A percentile compares a stretch with the other conserved stretches of the same genome.
Conservation (phyloP, 768 basidiomycete species). For the Harrya chromipes region DNA sequence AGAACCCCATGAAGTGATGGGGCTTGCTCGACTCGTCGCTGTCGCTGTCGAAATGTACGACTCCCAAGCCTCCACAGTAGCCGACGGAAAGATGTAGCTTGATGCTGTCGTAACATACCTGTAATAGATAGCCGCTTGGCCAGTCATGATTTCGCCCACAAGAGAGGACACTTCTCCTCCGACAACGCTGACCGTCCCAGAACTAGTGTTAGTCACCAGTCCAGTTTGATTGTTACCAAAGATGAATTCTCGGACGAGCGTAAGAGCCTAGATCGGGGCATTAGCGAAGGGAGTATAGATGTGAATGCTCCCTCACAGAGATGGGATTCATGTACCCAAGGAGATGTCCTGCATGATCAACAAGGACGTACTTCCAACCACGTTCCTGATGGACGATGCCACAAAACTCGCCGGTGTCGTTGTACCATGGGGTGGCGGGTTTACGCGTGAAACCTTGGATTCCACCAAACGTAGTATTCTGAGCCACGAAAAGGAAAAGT, state of each 20-base stretch:
- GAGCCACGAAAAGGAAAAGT: not conserved
- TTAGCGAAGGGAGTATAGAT: not conserved
- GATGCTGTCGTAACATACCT: slow-evolving; percentile 46
- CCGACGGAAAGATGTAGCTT: slow-evolving; percentile 51
- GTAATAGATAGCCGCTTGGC: slow-evolving; percentile 52
- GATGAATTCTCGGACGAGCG: no score
- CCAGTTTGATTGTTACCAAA: slow-evolving; percentile 61
- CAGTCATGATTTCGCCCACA: slow-evolving; percentile 46
- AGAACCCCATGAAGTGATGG: not conserved
- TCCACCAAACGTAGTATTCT: slow-evolving; percentile 80
- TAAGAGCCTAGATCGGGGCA: slow-evolving; percentile 43
- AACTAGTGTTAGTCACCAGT: slow-evolving; percentile 39
- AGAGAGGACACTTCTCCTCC: slow-evolving; percentile 51
- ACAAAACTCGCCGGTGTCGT: slow-evolving; percentile 51
- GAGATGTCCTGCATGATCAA: slow-evolving; percentile 38
- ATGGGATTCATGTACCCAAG: slow-evolving; percentile 31
- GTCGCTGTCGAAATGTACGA: slow-evolving; percentile 37
- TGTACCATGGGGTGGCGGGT: slow-evolving; percentile 64
- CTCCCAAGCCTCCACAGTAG: slow-evolving; percentile 56
- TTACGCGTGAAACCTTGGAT: slow-evolving; percentile 68
- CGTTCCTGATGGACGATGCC: slow-evolving; percentile 75
- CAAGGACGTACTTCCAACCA: slow-evolving; percentile 46
- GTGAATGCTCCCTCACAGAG: slow-evolving; percentile 39
- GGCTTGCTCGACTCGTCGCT: not conserved
- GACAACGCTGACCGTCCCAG: slow-evolving; percentile 31